These are phyloP conservation scores for Kwoniella sp. DNA, from an alignment of 768 basidiomycete genomes.

Conservation along the genomic window DNA sequence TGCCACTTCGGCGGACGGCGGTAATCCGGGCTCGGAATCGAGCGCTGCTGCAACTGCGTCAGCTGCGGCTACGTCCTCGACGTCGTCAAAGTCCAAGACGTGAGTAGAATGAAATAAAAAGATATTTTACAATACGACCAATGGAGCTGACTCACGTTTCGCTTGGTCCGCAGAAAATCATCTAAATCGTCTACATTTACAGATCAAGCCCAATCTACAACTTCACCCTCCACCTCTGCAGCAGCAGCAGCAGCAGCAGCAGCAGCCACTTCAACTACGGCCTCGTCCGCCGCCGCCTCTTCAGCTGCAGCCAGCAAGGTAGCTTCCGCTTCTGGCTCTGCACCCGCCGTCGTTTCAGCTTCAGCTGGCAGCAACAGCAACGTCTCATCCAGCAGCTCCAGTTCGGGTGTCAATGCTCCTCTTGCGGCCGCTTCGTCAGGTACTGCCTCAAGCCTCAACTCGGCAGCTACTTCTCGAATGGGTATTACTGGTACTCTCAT, in stretches of 20 bases:
- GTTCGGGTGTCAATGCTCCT: background rate
- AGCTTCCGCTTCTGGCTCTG: background rate
- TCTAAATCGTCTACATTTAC: no score
- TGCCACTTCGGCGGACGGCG: background rate
- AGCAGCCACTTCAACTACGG: no score
- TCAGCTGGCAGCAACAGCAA: background rate
- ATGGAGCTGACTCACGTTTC: no score
- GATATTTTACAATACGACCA: no score
- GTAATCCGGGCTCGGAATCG: background rate
- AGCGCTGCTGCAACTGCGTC: background rate
- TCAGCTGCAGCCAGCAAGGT: no score
- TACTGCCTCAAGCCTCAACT: background rate
- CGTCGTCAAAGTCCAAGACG: slow-evolving; percentile 2
- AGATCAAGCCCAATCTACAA: no score
- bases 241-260: no score
- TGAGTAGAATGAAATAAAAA: background rate
- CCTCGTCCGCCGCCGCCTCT: background rate
- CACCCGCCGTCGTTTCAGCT: background rate
- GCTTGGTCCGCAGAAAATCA: no score
- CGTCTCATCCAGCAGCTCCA: background rate
- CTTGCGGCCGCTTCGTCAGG: slow-evolving; percentile 5
- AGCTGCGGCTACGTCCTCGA: background rate
- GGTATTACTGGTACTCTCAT: no score
- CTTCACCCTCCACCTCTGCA: no score
- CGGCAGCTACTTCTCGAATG: background rate